Evolutionary conservation across 1,284 basidiomycete species (phyloP).

Genomic region (Caloboletus firmus): DNA sequence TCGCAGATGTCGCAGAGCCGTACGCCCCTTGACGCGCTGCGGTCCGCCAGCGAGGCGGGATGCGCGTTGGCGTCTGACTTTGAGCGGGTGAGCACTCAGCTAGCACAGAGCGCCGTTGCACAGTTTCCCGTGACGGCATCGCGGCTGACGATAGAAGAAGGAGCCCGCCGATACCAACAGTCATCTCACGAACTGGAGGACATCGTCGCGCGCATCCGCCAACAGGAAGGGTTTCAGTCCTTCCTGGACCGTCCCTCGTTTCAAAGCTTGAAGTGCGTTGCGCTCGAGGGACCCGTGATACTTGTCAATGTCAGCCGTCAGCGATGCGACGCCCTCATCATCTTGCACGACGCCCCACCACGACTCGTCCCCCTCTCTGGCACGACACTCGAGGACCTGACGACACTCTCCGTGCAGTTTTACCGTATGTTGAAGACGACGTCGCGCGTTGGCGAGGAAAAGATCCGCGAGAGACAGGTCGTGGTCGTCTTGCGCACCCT

Average conservation of each 20-base stretch:
- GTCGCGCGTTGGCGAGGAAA: conserved; percentile 23
- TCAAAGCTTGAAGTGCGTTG: conserved; percentile 26
- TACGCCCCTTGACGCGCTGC: conserved; percentile 24
- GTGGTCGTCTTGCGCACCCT: conserved; percentile 27
- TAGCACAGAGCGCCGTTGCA: conserved; percentile 10
- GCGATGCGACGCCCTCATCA: conserved; percentile 35
- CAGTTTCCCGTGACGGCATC: not conserved
- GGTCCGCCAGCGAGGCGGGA: conserved; percentile 14
- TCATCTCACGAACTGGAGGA: conserved; percentile 20
- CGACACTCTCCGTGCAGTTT: conserved; percentile 13
- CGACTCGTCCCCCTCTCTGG: conserved; percentile 24
- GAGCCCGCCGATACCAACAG: conserved; percentile 15
- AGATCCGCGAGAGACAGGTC: conserved; percentile 20
- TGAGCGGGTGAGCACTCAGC: conserved; percentile 20
- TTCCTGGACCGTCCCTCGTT: conserved; percentile 31
- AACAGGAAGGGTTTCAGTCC: conserved; percentile 27
- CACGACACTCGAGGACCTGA: conserved; percentile 16
- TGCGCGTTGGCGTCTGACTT: conserved; percentile 28
- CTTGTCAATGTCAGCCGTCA: conserved; percentile 33
- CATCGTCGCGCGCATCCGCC: conserved; percentile 26
- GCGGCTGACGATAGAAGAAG: conserved; percentile 15
- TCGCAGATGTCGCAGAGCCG: conserved; percentile 29
- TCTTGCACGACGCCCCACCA: conserved; percentile 20
- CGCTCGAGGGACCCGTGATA: conserved; percentile 40
- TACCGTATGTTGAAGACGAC: conserved; percentile 16